Conservation (phyloP, 352 stramenopile species). For the Globisporangium nodosum region DNA sequence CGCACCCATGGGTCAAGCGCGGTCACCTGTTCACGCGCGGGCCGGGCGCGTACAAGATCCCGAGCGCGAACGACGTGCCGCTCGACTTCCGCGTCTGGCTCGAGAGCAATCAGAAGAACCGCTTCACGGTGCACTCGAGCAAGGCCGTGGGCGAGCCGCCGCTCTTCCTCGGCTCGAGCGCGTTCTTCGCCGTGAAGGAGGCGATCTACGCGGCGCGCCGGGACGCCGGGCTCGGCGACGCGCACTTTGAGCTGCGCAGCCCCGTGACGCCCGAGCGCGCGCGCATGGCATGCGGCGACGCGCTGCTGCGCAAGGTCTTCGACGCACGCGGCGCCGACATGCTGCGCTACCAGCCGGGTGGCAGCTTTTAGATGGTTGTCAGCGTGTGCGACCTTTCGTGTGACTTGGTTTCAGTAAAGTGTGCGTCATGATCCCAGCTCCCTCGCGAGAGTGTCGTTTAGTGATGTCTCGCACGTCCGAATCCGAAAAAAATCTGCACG, state of each 20-base stretch:
- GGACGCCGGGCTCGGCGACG: slow-evolving; percentile 44
- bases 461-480: background rate
- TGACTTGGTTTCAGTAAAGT: background rate
- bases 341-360: slow-evolving; percentile 48
- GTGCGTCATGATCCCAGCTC: background rate
- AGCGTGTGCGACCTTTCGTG: background rate
- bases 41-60: slow-evolving; percentile 96
- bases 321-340: slow-evolving; percentile 52
- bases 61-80: slow-evolving; percentile 94
- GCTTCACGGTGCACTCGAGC: slow-evolving; percentile 93
- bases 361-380: slow-evolving; percentile 41
- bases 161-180: slow-evolving; percentile 91
- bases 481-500: background rate
- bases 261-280: slow-evolving; percentile 79
- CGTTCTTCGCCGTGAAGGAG: slow-evolving; percentile 96
- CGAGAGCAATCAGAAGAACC: slow-evolving; percentile 91
- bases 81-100: slow-evolving; percentile 94
- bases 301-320: slow-evolving; percentile 68
- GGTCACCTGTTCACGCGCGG: slow-evolving; percentile 92
- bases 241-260: slow-evolving; percentile 68
- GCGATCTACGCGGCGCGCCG: slow-evolving; percentile 83
- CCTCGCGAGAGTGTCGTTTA: background rate
- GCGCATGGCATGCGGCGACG: slow-evolving; percentile 77
- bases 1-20: slow-evolving; percentile 91
- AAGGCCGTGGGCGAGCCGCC: slow-evolving; percentile 96